Percentiles rank a stretch among this genome's conserved stretches.
These are phyloP conservation scores for Pythium vanterpoolii DNA, from an alignment of 352 stramenopile species.

Conservation along the genomic window DNA sequence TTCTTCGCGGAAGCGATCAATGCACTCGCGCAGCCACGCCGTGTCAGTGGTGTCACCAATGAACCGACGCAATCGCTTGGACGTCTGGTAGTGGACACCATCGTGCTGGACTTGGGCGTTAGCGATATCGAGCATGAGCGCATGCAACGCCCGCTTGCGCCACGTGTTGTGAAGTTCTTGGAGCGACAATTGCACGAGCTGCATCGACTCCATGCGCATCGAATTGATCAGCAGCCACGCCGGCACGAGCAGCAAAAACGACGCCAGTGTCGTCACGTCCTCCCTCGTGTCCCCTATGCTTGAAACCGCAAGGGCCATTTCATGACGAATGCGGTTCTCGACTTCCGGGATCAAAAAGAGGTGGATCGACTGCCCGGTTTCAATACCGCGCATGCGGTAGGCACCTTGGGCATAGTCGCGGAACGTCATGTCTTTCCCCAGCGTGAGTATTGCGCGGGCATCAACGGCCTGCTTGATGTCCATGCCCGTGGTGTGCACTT, in stretches of 20 bases:
- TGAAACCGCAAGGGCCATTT: conserved; percentile 43
- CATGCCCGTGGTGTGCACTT: conserved; percentile 94
- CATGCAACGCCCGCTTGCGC: conserved; percentile 92
- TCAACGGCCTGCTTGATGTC: conserved; percentile 92
- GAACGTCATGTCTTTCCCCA: conserved; percentile 98
- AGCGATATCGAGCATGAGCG: conserved; percentile 61
- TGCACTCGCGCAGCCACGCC: conserved; percentile 61
- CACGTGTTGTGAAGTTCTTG: conserved; percentile 98
- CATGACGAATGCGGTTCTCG: conserved; percentile 82
- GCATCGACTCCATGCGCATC: conserved; percentile 99
- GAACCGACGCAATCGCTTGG: conserved; percentile 63
- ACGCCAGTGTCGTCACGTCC: conserved; percentile 31
- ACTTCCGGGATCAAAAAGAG: conserved; percentile 93
- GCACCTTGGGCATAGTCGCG: conserved; percentile 91
- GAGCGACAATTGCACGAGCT: conserved; percentile 97
- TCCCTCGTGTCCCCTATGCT: conserved; percentile 7
- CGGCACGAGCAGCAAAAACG: conserved; percentile 75
- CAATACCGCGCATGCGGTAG: conserved; percentile 91
- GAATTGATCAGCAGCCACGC: conserved; percentile 99
- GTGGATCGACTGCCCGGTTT: conserved; percentile 90
- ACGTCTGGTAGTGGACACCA: conserved; percentile 17
- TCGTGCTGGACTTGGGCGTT: conserved; percentile 6
- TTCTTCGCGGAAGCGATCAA: conserved; percentile 73
- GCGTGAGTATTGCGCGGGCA: conserved; percentile 82
- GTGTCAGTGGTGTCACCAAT: conserved; percentile 37